phyloP scores from a whole-genome alignment of 495 filamentous ascomycete genomes.

The Cercophora newfieldiana region DNA sequence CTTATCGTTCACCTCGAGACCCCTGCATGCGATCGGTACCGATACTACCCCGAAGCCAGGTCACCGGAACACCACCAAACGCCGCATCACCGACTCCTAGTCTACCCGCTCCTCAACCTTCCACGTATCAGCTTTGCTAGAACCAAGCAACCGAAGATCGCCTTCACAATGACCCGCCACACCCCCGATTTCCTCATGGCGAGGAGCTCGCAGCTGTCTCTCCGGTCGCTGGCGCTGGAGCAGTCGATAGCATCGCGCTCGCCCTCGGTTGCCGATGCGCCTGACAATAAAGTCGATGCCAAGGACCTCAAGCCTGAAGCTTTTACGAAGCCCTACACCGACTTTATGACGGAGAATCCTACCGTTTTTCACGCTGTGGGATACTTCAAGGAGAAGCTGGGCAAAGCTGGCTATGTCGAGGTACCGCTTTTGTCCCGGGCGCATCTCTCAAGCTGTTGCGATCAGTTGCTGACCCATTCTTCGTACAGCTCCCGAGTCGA shows the following conservation, averaged over 20 bases:
- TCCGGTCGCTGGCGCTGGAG: conserved; percentile 35
- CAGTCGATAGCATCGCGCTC: conserved; percentile 22
- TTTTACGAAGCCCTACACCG: conserved; percentile 81
- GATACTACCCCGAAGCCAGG: not conserved
- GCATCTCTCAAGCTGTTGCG: not conserved
- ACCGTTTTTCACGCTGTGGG: conserved; percentile 89
- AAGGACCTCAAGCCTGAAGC: conserved; percentile 52
- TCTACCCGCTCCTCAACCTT: not conserved
- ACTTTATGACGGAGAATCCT: conserved; percentile 86
- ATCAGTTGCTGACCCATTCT: not conserved
- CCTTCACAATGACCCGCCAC: conserved; percentile 39
- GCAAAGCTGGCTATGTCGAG: conserved; percentile 68
- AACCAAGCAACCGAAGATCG: not conserved
- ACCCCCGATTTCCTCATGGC: conserved; percentile 43
- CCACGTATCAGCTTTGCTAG: not conserved
- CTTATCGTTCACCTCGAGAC: not conserved
- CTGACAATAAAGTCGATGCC: conserved; percentile 29
- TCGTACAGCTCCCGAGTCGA: conserved; percentile 67
- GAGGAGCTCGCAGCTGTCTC: conserved; percentile 43
- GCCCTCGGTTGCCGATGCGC: conserved; percentile 16
- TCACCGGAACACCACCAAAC: conserved; percentile 1
- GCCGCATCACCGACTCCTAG: not conserved
- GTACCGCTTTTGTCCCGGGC: conserved; percentile 29
- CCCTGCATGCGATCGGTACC: conserved; percentile 5
- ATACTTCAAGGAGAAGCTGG: conserved; percentile 70